phyloP scores from a whole-genome alignment of 371 early-diverging fungal species.

The Syncephalastrum sp. region DNA sequence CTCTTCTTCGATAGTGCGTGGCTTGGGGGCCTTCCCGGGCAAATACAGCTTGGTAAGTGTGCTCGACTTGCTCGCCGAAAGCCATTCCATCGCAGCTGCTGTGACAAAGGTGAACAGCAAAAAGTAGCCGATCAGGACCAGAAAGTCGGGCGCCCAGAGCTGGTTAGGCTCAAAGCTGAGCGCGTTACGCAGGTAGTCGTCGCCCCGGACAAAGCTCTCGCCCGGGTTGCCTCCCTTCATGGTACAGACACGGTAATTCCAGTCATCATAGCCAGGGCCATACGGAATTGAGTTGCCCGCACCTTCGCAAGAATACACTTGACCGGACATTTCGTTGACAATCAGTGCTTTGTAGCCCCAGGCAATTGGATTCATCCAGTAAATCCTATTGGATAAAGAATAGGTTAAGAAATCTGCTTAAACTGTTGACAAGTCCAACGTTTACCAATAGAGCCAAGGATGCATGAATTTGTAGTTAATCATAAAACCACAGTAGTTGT shows the following conservation, averaged over 20 bases:
- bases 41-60: constrained; percentile 53
- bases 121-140: constrained; percentile 44
- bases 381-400: constrained; percentile 54
- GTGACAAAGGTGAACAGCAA: constrained; percentile 42
- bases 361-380: constrained; percentile 71
- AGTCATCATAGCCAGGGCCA: constrained; percentile 54
- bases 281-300: constrained; percentile 50
- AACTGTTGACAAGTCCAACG: background rate
- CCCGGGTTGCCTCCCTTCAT: constrained; percentile 59
- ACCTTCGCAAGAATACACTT: constrained; percentile 53
- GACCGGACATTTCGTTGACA: constrained; percentile 70
- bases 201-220: constrained; percentile 50
- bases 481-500: constrained; percentile 59
- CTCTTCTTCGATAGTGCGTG: constrained; percentile 23
- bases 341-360: constrained; percentile 71
- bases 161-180: constrained; percentile 34
- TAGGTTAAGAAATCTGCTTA: background rate
- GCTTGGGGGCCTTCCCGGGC: constrained; percentile 30
- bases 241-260: constrained; percentile 62
- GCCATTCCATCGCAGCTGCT: constrained; percentile 46
- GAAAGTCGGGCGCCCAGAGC: constrained; percentile 38
- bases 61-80: constrained; percentile 42
- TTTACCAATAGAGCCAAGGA: constrained; percentile 57
- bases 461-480: constrained; percentile 29
- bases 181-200: constrained; percentile 61